phyloP scores from a whole-genome alignment of 2,329 filamentous ascomycete genomes.

The Chaetomium sp. region DNA sequence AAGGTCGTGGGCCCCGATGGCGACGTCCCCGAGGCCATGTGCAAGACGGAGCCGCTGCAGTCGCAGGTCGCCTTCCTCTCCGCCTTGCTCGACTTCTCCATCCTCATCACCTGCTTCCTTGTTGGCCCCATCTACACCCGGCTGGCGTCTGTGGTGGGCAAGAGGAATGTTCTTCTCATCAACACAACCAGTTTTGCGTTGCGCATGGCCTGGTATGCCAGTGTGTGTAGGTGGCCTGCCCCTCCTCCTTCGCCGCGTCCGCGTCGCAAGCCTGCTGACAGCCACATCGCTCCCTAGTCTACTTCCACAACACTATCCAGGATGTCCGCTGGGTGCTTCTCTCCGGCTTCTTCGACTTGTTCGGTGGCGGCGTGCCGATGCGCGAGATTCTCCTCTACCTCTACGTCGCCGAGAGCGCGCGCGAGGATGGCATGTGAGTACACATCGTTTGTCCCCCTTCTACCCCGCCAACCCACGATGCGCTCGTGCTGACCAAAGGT shows the following conservation, averaged over 20 bases:
- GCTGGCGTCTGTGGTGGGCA: constrained; percentile 4
- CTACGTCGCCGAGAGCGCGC: neutral
- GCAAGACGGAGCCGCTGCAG: constrained; percentile 1
- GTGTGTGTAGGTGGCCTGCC: constrained; percentile 7
- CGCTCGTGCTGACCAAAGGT: neutral
- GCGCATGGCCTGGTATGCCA: constrained; percentile 5
- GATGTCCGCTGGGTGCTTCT: constrained; percentile 5
- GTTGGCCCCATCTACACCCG: constrained; percentile 3
- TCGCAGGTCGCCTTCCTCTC: constrained; percentile 2
- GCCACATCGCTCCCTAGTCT: constrained; percentile 3
- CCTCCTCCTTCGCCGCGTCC: constrained; percentile 3
- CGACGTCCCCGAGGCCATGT: constrained; percentile 6
- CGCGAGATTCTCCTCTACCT: constrained; percentile 3
- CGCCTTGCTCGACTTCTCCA: constrained; percentile 7
- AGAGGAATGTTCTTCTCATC: constrained; percentile 7
- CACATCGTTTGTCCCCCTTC: neutral
- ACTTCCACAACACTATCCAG: constrained; percentile 5
- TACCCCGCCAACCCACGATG: too few relatives aligned
- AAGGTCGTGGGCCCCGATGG: constrained; percentile 1
- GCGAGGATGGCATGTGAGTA: constrained; percentile 5
- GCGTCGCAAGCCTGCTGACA: constrained; percentile 4
- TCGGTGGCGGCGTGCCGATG: constrained; percentile 3
- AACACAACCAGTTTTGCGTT: constrained; percentile 6
- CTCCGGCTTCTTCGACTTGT: constrained; percentile 4
- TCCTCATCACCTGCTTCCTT: constrained; percentile 5